These are phyloP conservation scores for Oidium heveae DNA, from an alignment of 2,329 filamentous ascomycete genomes.

Conservation along the genomic window DNA sequence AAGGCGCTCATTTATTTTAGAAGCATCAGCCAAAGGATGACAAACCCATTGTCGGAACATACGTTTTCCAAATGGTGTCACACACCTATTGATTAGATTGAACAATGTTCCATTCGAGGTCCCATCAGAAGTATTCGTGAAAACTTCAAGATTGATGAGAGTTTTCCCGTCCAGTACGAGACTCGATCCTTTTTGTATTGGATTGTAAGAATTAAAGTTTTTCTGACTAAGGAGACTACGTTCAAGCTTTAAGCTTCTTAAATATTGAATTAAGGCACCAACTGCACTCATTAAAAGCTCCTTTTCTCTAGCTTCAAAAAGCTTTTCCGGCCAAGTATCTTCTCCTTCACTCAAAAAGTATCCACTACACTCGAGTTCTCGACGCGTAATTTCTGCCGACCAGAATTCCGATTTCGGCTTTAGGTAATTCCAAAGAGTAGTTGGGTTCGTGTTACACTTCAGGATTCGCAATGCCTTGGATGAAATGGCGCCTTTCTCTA, in stretches of 20 bases:
- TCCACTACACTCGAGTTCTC: slow-evolving; percentile 52
- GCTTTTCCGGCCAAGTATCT: slow-evolving; percentile 48
- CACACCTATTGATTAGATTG: slow-evolving; percentile 70
- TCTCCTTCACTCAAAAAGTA: slow-evolving; percentile 47
- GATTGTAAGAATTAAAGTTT: slow-evolving; percentile 79
- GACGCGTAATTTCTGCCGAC: slow-evolving; percentile 56
- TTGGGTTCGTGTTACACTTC: slow-evolving; percentile 84
- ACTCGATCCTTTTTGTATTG: slow-evolving; percentile 70
- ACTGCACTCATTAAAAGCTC: slow-evolving; percentile 75
- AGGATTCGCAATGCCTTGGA: slow-evolving; percentile 77
- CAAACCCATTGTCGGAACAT: slow-evolving; percentile 94
- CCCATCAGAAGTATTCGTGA: slow-evolving; percentile 78
- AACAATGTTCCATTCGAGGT: slow-evolving; percentile 71
- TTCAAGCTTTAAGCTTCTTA: slow-evolving; percentile 71
- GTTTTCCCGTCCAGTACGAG: slow-evolving; percentile 88
- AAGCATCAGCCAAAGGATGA: slow-evolving; percentile 68
- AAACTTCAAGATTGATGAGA: slow-evolving; percentile 92
- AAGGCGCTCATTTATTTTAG: slow-evolving; percentile 74
- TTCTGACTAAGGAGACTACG: slow-evolving; percentile 64
- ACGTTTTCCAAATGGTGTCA: slow-evolving; percentile 91
- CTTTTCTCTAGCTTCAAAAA: slow-evolving; percentile 50
- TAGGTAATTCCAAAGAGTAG: slow-evolving; percentile 84
- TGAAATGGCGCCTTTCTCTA: slow-evolving; percentile 72
- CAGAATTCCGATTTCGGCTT: slow-evolving; percentile 79
- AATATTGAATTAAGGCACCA: slow-evolving; percentile 69